Conservation (phyloP, 1,139 yeast species). For the Kurtzmaniella quercitrusa region DNA sequence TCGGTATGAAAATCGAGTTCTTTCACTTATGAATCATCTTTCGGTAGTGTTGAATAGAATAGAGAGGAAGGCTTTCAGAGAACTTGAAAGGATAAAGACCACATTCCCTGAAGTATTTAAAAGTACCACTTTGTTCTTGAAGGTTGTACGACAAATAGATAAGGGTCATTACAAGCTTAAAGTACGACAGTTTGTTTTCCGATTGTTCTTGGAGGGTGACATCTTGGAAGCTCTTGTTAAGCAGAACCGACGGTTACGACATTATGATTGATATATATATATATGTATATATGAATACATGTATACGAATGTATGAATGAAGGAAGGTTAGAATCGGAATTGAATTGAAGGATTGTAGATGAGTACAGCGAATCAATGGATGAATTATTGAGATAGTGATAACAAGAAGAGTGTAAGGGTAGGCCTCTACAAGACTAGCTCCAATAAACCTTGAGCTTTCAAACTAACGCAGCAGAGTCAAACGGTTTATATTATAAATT, state of each 20-base stretch:
- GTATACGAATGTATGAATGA: not conserved
- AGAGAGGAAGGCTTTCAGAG: slow-evolving; percentile 63
- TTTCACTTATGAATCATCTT: slow-evolving; percentile 51
- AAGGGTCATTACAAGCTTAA: slow-evolving; percentile 62
- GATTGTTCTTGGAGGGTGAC: slow-evolving; percentile 52
- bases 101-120: slow-evolving; percentile 54
- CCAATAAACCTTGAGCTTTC: no score
- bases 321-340: not conserved
- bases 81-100: slow-evolving; percentile 53
- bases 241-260: not conserved
- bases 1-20: slow-evolving; percentile 21
- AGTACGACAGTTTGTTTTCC: slow-evolving; percentile 65
- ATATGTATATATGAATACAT: not conserved
- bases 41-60: slow-evolving; percentile 64
- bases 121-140: slow-evolving; percentile 52
- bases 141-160: slow-evolving; percentile 61
- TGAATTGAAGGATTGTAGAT: no score
- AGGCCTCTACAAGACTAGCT: no score
- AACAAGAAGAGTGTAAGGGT: no score
- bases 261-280: not conserved
- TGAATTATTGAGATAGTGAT: no score
- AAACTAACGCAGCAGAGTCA: no score
- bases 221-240: slow-evolving; percentile 50
- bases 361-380: no score
- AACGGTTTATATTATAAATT: no score